Conservation (phyloP, 1,284 basidiomycete genomes). For the Vanrija sp. region DNA sequence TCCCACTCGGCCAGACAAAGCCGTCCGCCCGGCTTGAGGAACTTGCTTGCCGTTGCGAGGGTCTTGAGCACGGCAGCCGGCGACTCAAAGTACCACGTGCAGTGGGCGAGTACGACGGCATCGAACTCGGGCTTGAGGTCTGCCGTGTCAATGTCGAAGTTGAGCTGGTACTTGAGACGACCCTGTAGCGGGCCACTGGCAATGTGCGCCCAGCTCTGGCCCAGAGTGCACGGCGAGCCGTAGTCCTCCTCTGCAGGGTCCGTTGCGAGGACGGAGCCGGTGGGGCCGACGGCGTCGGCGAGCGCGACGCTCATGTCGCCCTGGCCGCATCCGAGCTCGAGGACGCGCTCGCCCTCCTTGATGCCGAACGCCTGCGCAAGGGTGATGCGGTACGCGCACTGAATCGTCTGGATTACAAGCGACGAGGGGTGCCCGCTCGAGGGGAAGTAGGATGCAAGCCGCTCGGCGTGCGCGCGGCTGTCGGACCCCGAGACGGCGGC, state of each 20-base stretch:
- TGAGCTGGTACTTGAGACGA: not conserved
- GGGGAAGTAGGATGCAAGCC: too few species aligned
- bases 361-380: slow-evolving; percentile 2
- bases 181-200: not conserved
- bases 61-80: not conserved
- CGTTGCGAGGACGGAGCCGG: not conserved
- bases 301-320: slow-evolving; percentile 3
- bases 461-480: too few species aligned
- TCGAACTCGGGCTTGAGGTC: not conserved
- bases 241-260: slow-evolving; percentile 6
- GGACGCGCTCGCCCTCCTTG: not conserved
- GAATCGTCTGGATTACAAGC: not conserved
- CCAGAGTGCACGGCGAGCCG: slow-evolving; percentile 4
- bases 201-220: slow-evolving; percentile 1
- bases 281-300: slow-evolving; percentile 1
- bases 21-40: not conserved
- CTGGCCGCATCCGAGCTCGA: slow-evolving; percentile 9
- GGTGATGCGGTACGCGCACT: slow-evolving; percentile 4
- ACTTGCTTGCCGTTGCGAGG: not conserved
- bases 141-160: not conserved
- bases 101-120: slow-evolving; percentile 3
- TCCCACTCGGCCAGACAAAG: slow-evolving; percentile 7
- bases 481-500: too few species aligned
- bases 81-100: slow-evolving; percentile 9
- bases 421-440: not conserved